Base-by-base conservation (phyloP, 2,329 filamentous ascomycete species). In the Epichloe baconii region DNA sequence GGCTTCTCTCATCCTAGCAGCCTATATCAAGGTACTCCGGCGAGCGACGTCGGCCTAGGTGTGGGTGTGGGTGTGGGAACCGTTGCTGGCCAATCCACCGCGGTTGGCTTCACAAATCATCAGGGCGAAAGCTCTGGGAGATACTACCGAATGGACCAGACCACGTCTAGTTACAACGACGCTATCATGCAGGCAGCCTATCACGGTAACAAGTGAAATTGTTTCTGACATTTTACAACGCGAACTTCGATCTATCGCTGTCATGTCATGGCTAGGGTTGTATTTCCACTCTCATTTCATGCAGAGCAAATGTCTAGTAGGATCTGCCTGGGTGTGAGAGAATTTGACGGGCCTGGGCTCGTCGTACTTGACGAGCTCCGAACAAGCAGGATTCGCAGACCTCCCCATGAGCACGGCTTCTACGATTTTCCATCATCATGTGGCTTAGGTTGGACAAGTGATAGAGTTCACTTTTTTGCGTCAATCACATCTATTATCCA, bases 1-100 rank as follows among this genome's bases (percentile, higher is more conserved):
- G 59, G 55, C 6, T 78, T 78, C 55, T 73, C 75, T 14, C 66
- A 76, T 51, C 63, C 67, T 1, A 78, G 75, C 59, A 77, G 73
- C 55, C 56, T 79, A 21, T 76, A 74, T 52, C 70, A 68, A 41
- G 71, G 75, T 36, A 75, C 73, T 5, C 74, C 73, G 1, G 56
- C 55, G 5, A 62, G 62, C 38, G 60, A 57, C 14, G 12, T 54
- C 38, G 51, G 51, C 3, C 47, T 52, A 23, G 55, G 51, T 3
- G 41, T 52, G 21, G 55, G 50, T 3, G 41, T 52, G 23, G 55
- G 51, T 3, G 41, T 53, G 31, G 40, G 31, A 36, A 31, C 2
- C 26, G 41, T 21, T 14, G 56, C 56, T 51, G 57, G 55, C 7
- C 52, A 56, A 34, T 51, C 57, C 3, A 40, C 50, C 23, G 43